A percentile compares a stretch with the other conserved stretches of the same genome.
Conservation (phyloP, 2,329 filamentous ascomycete genomes). For the Aureobasidium uvarum region DNA sequence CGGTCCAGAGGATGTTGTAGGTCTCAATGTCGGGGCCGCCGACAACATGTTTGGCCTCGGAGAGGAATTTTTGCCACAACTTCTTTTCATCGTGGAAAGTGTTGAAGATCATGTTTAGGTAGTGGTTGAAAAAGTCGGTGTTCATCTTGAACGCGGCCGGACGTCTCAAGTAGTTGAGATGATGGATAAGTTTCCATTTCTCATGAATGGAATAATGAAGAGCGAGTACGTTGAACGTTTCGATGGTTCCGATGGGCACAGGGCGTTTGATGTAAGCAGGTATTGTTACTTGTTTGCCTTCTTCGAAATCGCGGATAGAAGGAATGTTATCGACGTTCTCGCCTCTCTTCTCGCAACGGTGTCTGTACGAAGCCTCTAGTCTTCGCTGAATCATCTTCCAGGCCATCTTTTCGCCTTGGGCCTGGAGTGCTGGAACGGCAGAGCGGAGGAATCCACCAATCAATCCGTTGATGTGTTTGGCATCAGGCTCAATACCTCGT, state of each 20-base stretch:
- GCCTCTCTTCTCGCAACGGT: conserved; percentile 24
- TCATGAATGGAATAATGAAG: conserved; percentile 67
- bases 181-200: conserved; percentile 57
- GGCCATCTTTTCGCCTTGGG: conserved; percentile 64
- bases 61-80: conserved; percentile 24
- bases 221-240: conserved; percentile 74
- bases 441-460: conserved; percentile 72
- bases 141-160: conserved; percentile 65
- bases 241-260: conserved; percentile 63
- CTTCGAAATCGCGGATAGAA: conserved; percentile 10
- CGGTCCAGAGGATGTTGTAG: conserved; percentile 28
- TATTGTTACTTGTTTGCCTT: conserved; percentile 29
- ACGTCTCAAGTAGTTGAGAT: conserved; percentile 62
- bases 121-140: conserved; percentile 75
- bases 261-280: conserved; percentile 37
- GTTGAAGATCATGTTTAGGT: conserved; percentile 53
- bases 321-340: background rate
- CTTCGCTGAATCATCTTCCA: conserved; percentile 75
- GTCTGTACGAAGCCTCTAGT: conserved; percentile 59
- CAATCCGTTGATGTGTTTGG: conserved; percentile 78
- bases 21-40: conserved; percentile 27
- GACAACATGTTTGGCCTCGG: conserved; percentile 15
- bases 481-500: conserved; percentile 64
- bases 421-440: conserved; percentile 50
- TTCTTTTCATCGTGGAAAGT: conserved; percentile 17